These are phyloP conservation scores for Thuja plicata DNA, from an alignment of 83 land plant genomes.

Conservation along the genomic window DNA sequence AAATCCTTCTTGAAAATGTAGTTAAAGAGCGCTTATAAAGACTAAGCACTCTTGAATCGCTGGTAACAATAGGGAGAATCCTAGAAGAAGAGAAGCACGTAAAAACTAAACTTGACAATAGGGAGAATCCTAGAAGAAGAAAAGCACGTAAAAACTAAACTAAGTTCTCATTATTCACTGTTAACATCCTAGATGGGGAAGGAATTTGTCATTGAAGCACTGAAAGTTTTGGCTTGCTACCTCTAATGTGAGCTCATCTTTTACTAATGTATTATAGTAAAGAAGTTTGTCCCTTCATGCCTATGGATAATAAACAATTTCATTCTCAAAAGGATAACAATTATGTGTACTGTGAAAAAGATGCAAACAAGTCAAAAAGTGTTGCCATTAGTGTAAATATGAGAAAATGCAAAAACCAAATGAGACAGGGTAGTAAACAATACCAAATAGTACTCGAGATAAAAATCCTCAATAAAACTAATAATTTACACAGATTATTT, in stretches of 20 bases:
- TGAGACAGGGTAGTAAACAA: not conserved
- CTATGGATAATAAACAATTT: not conserved
- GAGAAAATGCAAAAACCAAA: not conserved
- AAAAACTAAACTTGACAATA: not conserved
- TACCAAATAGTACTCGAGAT: not conserved
- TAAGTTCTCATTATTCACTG: not conserved
- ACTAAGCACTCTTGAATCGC: not conserved
- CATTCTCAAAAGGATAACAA: not conserved
- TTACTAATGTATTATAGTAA: not conserved
- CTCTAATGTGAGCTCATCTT: not conserved
- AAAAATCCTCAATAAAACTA: not conserved
- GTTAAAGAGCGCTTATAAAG: not conserved
- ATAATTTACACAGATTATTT: not conserved
- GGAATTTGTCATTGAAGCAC: not conserved
- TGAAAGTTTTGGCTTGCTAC: not conserved
- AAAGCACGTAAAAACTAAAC: not conserved
- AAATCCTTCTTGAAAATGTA: not conserved
- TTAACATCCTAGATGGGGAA: not conserved
- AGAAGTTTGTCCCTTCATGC: not conserved
- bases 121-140: not conserved
- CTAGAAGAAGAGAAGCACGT: not conserved
- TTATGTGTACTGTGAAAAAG: not conserved
- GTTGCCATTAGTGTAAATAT: not conserved
- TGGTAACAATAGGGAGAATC: not conserved
- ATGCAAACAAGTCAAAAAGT: not conserved